Percentiles rank a stretch among this genome's conserved stretches.
Conservation (phyloP, 1,139 yeast genomes). For the Kazachstania sp. region DNA sequence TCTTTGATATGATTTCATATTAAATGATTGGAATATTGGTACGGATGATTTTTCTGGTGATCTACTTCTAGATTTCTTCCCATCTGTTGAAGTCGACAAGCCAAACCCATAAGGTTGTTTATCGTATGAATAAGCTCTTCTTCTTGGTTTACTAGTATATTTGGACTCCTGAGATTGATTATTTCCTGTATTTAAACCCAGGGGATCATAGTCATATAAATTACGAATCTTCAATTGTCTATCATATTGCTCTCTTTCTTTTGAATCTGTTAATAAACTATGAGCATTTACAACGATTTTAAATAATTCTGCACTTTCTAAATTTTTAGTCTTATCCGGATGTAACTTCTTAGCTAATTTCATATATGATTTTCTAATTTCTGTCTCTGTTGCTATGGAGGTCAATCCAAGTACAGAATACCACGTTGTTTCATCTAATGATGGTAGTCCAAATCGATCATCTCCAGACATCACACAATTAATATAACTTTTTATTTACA, state of each 20-base stretch:
- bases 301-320: conserved; percentile 24
- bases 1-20: conserved; percentile 17
- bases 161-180: background rate
- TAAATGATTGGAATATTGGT: conserved; percentile 19
- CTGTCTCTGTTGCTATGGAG: conserved; percentile 20
- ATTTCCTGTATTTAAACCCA: background rate
- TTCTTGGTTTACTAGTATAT: background rate
- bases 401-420: conserved; percentile 26
- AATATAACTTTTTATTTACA: no score
- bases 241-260: conserved; percentile 20
- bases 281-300: conserved; percentile 29
- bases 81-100: conserved; percentile 1
- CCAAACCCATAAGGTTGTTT: conserved; percentile 32
- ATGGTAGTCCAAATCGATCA: background rate
- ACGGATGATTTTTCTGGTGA: conserved; percentile 5
- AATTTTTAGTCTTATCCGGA: conserved; percentile 29
- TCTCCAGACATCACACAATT: background rate
- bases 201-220: conserved; percentile 10
- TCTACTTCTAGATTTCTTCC: background rate
- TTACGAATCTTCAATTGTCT: conserved; percentile 14
- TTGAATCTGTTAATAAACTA: conserved; percentile 23
- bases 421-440: conserved; percentile 26
- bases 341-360: conserved; percentile 28
- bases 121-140: conserved; percentile 25
- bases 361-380: conserved; percentile 28